Evolutionary conservation across 2,329 filamentous ascomycete species (phyloP), one percentile per base, ranked within the genome.

Genomic region (Ophiostoma piceae): DNA sequence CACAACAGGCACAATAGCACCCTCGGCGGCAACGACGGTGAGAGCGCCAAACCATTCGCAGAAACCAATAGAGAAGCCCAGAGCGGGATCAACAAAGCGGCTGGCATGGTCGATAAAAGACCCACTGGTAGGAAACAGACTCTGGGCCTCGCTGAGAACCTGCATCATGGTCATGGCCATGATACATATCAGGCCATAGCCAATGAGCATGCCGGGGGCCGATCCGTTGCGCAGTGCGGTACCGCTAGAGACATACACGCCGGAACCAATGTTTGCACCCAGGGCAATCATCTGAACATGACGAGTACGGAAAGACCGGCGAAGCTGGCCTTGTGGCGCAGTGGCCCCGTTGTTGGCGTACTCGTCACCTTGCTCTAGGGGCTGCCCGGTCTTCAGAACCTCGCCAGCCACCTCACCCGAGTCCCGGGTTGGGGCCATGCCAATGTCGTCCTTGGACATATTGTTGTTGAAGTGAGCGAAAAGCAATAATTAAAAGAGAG

Each of bases 221-320:
- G 90, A n/a, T 87, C 83, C 68, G 83, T 86, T 70, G 85, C 81
- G 70, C 92, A 93, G 51, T 0, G 71, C 71, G 47, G 69, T 29
- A 29, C 70, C 70, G 39, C 68, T 71, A 2, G 70, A 70, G 39
- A 72, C 69, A 26, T 71, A 72, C 32, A 72, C 70, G 29, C 71
- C 71, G 8, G 69, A 71, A 43, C 72, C 72, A n/a, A 73, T 73
- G 72, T 72, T 72, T 68, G 69, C 72, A 11, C 72, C 71, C 11
- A 73, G 66, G 11, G 71, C 69, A 68, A 73, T 73, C 72, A 73
- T 73, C 68, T 73, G 72, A 3, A 72, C 65, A 41, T 73, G 72
- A 7, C 72, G 72, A 1, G 71, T 71, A 62, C 68, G 67, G 41
- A 72, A 72, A 0, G 68, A 64, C 8, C 71, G 69, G 14, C 32